Base-by-base conservation (phyloP, 345 rosid genomes). In the Brassica napus region DNA sequence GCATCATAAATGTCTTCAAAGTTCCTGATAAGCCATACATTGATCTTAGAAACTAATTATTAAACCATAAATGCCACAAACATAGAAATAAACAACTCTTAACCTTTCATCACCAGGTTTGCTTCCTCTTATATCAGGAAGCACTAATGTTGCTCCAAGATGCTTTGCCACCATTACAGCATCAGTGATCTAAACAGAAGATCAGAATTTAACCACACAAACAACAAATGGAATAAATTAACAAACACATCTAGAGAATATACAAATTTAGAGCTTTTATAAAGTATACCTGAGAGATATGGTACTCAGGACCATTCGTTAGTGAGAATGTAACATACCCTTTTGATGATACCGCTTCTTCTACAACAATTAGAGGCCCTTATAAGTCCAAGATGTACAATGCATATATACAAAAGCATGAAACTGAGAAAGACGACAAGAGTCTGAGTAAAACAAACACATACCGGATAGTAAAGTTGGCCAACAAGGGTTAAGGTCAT, bases 121-220 rank as follows among this genome's bases (percentile, higher is more conserved):
- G 90, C 81, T 89, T 85, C 99, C 99, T 88, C 99, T 88, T 69
- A 96, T 90, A 82, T 93, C 95, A 14, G 99, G 99, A 67, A 95
- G 80, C 18, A 93, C 98, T 72, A 96, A 86, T 15, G 91, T 90
- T 83, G 97, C 97, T 63, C 88, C 88, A 67, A 93, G 82, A 83
- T 86, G 82, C 82, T 86, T 86, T 78, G 99, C 89, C 42, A 96
- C 97, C 52, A 89, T 91, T 60, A 89, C 93, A 18, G 98, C 99
- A 88, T 92, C 97, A 75, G 95, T 86, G 73, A 96, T 78, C 98
- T 96, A 89, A 76, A 16, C 59, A 73, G 30, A 16, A 63, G 24
- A 34, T 2, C 47, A 78, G 7, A 39, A 66, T 58, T 57, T 6
- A 73, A 65, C 62, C 24, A 64, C 67, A 44, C 26, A 61, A 69